Evolutionary conservation across 2,329 filamentous ascomycete species (phyloP), one percentile per base, ranked within the genome.

Genomic region (Pseudocercospora fijiensis): DNA sequence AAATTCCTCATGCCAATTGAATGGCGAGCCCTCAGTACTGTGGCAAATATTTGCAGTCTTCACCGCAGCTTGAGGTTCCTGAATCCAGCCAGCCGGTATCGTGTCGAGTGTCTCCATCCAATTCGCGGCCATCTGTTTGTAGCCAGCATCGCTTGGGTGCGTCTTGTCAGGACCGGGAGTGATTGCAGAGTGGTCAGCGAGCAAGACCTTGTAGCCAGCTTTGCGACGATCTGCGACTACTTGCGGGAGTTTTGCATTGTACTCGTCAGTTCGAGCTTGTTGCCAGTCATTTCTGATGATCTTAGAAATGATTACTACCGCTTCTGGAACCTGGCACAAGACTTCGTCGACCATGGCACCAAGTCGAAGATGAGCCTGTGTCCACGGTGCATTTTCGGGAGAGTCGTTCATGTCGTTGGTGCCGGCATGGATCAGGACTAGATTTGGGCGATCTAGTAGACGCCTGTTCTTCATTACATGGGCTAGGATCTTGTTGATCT

Each of bases 231-330:
- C 16, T 13, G 64, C 49, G 18, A 72, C 73, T 2, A 76, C 60
- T 5, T 43, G 59, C 4, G 69, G 68, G 45, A 77, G 58, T 9
- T 62, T 68, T 30, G 60, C 59, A 58, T 76, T 76, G 60, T 67
- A 76, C 0, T 37, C 59, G 11, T 67, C 55, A 13, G 72, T 69
- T 20, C 68, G 69, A 9, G 43, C 55, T 45, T 65, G 60, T 18
- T 60, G 65, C 20, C 60, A 62, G 11, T 37, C 49, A 51, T 72
- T 69, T 16, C 61, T 51, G 49, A 77, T 75, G 16, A 79, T 73
- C 60, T 76, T 71, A 6, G 77, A 77, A 33, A 80, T 76, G 8
- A 80, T 62, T 2, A 79, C 65, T 5, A 72, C 73, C 4, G 76
- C 71, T 56, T 76, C 73, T 0, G 76, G 74, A 53, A 71, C 74